phyloP scores from a whole-genome alignment of 225 moss, liverwort and hornwort genomes.

The Physcomitrellopsis africana region DNA sequence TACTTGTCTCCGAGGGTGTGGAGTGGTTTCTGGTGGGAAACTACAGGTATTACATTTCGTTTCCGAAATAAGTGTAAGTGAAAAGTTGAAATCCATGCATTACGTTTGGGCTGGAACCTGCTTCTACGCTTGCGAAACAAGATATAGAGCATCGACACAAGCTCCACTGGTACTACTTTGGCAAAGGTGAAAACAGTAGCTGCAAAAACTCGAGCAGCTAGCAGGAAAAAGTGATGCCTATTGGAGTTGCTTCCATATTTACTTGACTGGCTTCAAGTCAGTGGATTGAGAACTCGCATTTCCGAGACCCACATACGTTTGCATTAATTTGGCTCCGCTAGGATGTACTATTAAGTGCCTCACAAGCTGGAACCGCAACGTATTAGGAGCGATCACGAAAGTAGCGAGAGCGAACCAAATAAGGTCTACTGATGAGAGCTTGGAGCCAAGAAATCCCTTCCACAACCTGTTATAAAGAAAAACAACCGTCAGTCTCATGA shows the following conservation, averaged over 20 bases:
- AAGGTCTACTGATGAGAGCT: slow-evolving; percentile 89
- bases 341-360: slow-evolving; percentile 89
- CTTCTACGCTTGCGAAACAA: too few relatives aligned
- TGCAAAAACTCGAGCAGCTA: too few relatives aligned
- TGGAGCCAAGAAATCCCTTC: slow-evolving; percentile 97
- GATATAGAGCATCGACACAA: too few relatives aligned
- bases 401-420: slow-evolving; percentile 88
- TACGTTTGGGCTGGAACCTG: too few relatives aligned
- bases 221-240: not conserved
- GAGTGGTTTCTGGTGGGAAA: too few relatives aligned
- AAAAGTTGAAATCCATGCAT: too few relatives aligned
- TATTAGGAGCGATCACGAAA: slow-evolving; percentile 86
- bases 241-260: slow-evolving; percentile 22
- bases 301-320: slow-evolving; percentile 72
- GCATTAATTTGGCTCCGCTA: slow-evolving; percentile 78
- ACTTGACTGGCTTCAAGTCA: slow-evolving; percentile 47
- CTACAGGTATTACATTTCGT: too few relatives aligned
- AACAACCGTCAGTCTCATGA: not conserved
- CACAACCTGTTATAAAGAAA: slow-evolving; percentile 76
- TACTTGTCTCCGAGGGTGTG: too few relatives aligned
- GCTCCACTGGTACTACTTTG: too few relatives aligned
- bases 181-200: too few relatives aligned
- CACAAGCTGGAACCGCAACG: slow-evolving; percentile 77
- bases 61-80: too few relatives aligned
- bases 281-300: slow-evolving; percentile 33